Evolutionary conservation across 192 early-diverging fungal species (phyloP).

Genomic region (Linnemannia zychae): DNA sequence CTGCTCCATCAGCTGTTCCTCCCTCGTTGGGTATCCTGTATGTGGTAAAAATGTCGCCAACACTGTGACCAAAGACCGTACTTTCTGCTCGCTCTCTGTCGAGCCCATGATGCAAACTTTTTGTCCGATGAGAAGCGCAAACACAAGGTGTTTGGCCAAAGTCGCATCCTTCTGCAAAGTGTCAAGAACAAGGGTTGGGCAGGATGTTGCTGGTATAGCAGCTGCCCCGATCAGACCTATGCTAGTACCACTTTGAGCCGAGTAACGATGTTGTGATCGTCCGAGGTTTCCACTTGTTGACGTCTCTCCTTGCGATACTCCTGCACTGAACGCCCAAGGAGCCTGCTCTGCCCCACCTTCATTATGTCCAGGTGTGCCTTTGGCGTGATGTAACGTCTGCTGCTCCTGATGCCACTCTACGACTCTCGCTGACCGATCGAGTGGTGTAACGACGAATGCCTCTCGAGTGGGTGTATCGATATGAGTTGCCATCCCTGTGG

Average conservation of each 20-base stretch:
- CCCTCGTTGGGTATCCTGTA: slow-evolving; percentile 40
- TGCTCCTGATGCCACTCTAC: slow-evolving; percentile 56
- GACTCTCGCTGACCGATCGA: slow-evolving; percentile 45
- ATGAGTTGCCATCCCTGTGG: slow-evolving; percentile 35
- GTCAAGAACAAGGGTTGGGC: slow-evolving; percentile 37
- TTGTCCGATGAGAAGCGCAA: slow-evolving; percentile 46
- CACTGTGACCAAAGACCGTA: slow-evolving; percentile 28
- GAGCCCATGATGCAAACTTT: slow-evolving; percentile 46
- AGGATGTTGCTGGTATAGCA: slow-evolving; percentile 2
- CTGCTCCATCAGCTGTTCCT: slow-evolving; percentile 52
- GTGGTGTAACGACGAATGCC: slow-evolving; percentile 30
- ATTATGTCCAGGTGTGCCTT: not conserved
- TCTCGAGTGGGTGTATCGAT: slow-evolving; percentile 44
- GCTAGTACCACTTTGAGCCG: slow-evolving; percentile 41
- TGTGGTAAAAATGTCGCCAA: slow-evolving; percentile 44
- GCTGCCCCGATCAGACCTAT: slow-evolving; percentile 16
- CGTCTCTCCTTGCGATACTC: slow-evolving; percentile 20
- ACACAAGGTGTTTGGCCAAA: slow-evolving; percentile 36
- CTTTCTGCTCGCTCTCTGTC: slow-evolving; percentile 40
- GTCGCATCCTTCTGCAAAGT: slow-evolving; percentile 36
- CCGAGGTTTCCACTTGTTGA: not conserved
- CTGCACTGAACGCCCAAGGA: slow-evolving; percentile 42
- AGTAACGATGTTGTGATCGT: slow-evolving; percentile 25
- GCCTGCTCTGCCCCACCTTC: slow-evolving; percentile 19
- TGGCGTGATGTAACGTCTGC: slow-evolving; percentile 44